Conservation (phyloP, 164 flowering plant species). For the Hamamelis virginiana region DNA sequence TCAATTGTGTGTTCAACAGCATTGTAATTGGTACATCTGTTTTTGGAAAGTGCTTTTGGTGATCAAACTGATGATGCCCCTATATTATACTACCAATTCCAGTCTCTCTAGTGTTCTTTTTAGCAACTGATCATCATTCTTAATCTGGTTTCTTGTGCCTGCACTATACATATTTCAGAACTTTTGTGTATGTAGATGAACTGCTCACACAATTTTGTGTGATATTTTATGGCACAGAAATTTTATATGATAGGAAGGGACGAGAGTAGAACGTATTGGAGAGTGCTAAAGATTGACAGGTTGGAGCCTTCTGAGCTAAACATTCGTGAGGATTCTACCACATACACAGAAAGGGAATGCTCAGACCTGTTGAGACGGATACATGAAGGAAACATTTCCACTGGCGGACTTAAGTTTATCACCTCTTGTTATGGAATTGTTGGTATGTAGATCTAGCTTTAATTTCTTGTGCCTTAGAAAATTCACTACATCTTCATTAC, state of each 20-base stretch:
- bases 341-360: slow-evolving; percentile 71
- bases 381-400: slow-evolving; percentile 83
- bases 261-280: slow-evolving; percentile 69
- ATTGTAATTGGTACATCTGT: background rate
- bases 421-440: slow-evolving; percentile 89
- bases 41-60: too few relatives aligned
- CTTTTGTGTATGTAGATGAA: background rate
- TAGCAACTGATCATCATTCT: background rate
- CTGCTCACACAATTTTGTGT: background rate
- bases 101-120: too few relatives aligned
- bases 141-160: background rate
- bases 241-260: slow-evolving; percentile 93
- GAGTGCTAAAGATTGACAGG: slow-evolving; percentile 89
- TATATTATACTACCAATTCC: too few relatives aligned
- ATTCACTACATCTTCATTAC: background rate
- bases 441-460: slow-evolving; percentile 46
- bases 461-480: background rate
- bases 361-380: slow-evolving; percentile 75
- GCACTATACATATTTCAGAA: background rate
- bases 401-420: slow-evolving; percentile 91
- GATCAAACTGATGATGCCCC: too few relatives aligned
- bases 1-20: background rate
- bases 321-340: slow-evolving; percentile 77
- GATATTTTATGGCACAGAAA: slow-evolving; percentile 45
- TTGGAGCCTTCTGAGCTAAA: slow-evolving; percentile 72